A percentile compares a stretch with the other conserved stretches of the same genome.
Conservation (phyloP, 2,329 filamentous ascomycete species). For the Colletotrichum neosansevieriae region DNA sequence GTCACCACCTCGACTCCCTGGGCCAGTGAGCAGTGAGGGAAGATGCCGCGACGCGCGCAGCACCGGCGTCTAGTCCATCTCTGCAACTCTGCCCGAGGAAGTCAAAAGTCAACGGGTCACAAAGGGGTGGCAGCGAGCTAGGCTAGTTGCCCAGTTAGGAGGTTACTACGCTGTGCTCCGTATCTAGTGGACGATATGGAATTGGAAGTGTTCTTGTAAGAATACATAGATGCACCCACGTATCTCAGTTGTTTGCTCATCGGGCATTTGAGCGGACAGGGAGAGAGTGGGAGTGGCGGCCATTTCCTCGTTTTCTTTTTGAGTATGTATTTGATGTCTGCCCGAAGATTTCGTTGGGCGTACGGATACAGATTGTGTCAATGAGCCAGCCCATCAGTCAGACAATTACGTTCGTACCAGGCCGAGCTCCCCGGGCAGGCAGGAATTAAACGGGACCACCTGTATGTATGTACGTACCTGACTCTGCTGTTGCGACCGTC, state of each 20-base stretch:
- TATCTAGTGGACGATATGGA: conserved; percentile 3
- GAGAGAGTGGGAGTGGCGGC: not conserved
- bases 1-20: conserved; percentile 11
- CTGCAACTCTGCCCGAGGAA: conserved; percentile 25
- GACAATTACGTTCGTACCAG: too few species aligned
- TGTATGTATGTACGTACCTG: conserved; percentile 15
- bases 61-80: conserved; percentile 12
- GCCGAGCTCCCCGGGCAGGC: not conserved
- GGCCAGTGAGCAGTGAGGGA: too few species aligned
- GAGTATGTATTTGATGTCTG: too few species aligned
- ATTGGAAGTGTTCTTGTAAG: conserved; percentile 8
- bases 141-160: conserved; percentile 5
- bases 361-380: not conserved
- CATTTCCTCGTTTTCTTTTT: too few species aligned
- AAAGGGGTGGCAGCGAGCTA: conserved; percentile 19
- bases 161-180: conserved; percentile 1
- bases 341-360: too few species aligned
- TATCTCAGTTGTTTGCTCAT: conserved; percentile 11
- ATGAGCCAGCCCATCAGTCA: not conserved
- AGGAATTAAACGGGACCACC: conserved; percentile 11
- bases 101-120: not conserved
- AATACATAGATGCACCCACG: conserved; percentile 11
- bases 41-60: conserved; percentile 25
- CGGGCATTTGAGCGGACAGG: not conserved
- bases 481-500: not conserved